A percentile compares a stretch with the other conserved stretches of the same genome.
Conservation (phyloP, 345 rosid genomes). For the Boechera retrofracta region DNA sequence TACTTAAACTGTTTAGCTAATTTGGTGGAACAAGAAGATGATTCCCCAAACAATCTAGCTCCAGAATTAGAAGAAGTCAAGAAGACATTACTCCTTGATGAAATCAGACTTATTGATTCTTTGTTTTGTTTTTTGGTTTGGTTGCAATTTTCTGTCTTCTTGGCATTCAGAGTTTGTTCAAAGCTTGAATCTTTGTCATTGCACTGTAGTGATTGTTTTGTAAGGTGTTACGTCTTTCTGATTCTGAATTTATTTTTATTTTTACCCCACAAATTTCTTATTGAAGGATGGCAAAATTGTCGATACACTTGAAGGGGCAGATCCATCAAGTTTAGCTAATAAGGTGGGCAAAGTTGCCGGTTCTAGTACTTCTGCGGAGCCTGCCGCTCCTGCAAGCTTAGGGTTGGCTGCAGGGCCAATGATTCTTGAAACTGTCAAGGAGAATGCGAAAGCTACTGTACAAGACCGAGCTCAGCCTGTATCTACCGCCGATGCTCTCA, state of each 20-base stretch:
- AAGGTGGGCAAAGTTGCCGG: constrained; percentile 84
- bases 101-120: neutral
- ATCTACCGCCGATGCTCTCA: constrained; percentile 45
- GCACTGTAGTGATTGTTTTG: neutral
- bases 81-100: neutral
- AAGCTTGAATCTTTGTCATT: constrained; percentile 3
- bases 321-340: constrained; percentile 95
- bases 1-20: neutral
- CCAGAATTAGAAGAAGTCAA: neutral
- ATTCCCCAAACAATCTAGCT: neutral
- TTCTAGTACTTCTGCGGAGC: constrained; percentile 60
- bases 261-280: neutral
- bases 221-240: constrained; percentile 17
- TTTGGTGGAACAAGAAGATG: constrained; percentile 16
- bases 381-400: constrained; percentile 99
- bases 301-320: constrained; percentile 93
- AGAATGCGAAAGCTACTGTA: constrained; percentile 62
- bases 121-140: constrained; percentile 3
- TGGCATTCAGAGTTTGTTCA: neutral
- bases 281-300: constrained; percentile 78
- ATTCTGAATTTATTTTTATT: neutral
- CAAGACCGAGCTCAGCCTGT: constrained; percentile 51
- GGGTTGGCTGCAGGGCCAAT: constrained; percentile 94
- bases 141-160: constrained; percentile 1
- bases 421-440: constrained; percentile 77